These are phyloP conservation scores for Porphyridium purpureum DNA, from an alignment of 23 red algal species.

Conservation along the genomic window DNA sequence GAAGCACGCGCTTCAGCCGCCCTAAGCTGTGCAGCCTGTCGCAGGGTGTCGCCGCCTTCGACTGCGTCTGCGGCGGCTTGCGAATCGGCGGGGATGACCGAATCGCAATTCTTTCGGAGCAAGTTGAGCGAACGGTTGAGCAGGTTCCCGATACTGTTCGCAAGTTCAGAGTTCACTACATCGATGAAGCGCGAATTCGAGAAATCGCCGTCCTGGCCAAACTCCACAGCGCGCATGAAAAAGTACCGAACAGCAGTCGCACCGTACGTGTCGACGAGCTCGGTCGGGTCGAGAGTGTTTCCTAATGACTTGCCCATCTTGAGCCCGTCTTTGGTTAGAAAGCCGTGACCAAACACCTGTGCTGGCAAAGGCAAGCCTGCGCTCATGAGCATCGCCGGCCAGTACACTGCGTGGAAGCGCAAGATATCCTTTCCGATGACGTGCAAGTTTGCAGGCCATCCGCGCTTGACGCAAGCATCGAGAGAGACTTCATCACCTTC, in stretches of 20 bases:
- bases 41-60: slow-evolving; percentile 14
- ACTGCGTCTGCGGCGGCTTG: slow-evolving; percentile 17
- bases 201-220: slow-evolving; percentile 94
- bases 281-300: slow-evolving; percentile 60
- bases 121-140: slow-evolving; percentile 62
- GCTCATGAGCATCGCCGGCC: slow-evolving; percentile 97
- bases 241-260: slow-evolving; percentile 87
- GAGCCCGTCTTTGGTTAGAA: slow-evolving; percentile 98
- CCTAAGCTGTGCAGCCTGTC: slow-evolving; percentile 10
- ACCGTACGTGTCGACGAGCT: slow-evolving; percentile 64
- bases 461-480: slow-evolving; percentile 12
- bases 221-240: slow-evolving; percentile 75
- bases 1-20: slow-evolving; percentile 7
- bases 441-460: slow-evolving; percentile 89
- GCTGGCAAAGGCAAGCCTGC: slow-evolving; percentile 61
- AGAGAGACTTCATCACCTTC: slow-evolving; percentile 20
- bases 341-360: slow-evolving; percentile 77
- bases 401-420: slow-evolving; percentile 97
- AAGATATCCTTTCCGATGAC: slow-evolving; percentile 98
- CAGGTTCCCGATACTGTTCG: slow-evolving; percentile 78
- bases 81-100: slow-evolving; percentile 28
- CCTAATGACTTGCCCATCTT: slow-evolving; percentile 98
- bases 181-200: slow-evolving; percentile 70
- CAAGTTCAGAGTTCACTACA: slow-evolving; percentile 86
- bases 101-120: slow-evolving; percentile 42